Conservation (phyloP, 345 rosid genomes). For the Gossypium sturtianum region DNA sequence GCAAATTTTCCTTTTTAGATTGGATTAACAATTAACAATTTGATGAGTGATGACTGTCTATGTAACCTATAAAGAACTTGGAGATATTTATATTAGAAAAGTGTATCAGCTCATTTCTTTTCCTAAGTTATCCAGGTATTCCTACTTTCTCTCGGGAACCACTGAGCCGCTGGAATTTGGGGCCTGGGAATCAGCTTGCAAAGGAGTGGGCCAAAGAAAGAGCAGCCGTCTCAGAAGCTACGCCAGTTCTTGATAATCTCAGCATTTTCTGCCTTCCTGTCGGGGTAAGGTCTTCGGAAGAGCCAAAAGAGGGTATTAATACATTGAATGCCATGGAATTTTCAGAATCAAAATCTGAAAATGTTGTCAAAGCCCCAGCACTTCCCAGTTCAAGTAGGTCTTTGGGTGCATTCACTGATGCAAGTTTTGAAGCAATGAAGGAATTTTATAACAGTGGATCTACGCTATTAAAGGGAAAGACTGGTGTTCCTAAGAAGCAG, state of each 20-base stretch:
- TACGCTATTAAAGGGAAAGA: slow-evolving; percentile 45
- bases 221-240: slow-evolving; percentile 44
- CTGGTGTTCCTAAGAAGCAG: slow-evolving; percentile 56
- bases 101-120: slow-evolving; percentile 7
- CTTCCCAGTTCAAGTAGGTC: slow-evolving; percentile 30
- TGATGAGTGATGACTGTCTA: neutral
- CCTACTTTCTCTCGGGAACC: slow-evolving; percentile 61
- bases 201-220: slow-evolving; percentile 66
- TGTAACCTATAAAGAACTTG: slow-evolving; percentile 5
- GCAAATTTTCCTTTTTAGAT: slow-evolving; percentile 1
- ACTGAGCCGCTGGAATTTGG: slow-evolving; percentile 55
- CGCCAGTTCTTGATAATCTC: slow-evolving; percentile 41
- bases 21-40: slow-evolving; percentile 11
- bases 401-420: slow-evolving; percentile 36
- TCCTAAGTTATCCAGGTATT: slow-evolving; percentile 39
- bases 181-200: slow-evolving; percentile 62
- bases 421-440: slow-evolving; percentile 46
- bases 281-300: slow-evolving; percentile 69
- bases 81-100: slow-evolving; percentile 6
- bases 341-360: slow-evolving; percentile 29
- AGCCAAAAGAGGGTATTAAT: slow-evolving; percentile 26
- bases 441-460: slow-evolving; percentile 55
- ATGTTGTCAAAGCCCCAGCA: slow-evolving; percentile 31
- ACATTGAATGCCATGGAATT: slow-evolving; percentile 24
- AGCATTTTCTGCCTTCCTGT: slow-evolving; percentile 76